phyloP scores from a whole-genome alignment of 2,329 filamentous ascomycete species.

The Neopestalotiopsis clavispora region DNA sequence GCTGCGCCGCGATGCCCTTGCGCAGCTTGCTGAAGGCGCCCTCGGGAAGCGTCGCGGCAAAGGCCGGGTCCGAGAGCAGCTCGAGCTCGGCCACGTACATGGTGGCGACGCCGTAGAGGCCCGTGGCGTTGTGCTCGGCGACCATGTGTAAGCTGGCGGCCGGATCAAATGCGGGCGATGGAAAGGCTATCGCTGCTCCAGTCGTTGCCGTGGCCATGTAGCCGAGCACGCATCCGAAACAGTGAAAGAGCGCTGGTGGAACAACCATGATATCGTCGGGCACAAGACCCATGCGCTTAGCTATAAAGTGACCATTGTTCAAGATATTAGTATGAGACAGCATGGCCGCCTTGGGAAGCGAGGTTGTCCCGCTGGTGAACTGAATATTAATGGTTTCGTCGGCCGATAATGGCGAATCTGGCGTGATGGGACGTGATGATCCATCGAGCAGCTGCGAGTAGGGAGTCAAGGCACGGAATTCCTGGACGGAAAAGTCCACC shows the following conservation, averaged over 20 bases:
- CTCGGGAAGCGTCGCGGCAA: conserved; percentile 24
- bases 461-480: conserved; percentile 47
- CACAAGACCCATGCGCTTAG: conserved; percentile 80
- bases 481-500: conserved; percentile 49
- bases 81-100: conserved; percentile 94
- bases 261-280: conserved; percentile 79
- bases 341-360: conserved; percentile 88
- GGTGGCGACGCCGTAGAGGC: conserved; percentile 87
- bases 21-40: conserved; percentile 54
- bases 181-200: conserved; percentile 82
- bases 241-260: conserved; percentile 85
- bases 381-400: conserved; percentile 90
- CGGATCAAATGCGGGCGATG: conserved; percentile 86
- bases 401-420: conserved; percentile 54
- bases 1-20: conserved; percentile 92
- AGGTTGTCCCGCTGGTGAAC: conserved; percentile 96
- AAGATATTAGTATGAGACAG: conserved; percentile 84
- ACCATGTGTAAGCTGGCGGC: conserved; percentile 67
- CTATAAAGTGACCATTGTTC: conserved; percentile 90
- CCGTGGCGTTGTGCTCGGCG: conserved; percentile 59
- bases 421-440: conserved; percentile 39
- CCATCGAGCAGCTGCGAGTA: conserved; percentile 46
- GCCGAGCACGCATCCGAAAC: conserved; percentile 90
- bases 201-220: conserved; percentile 91
- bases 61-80: conserved; percentile 61